Evolutionary conservation across 495 filamentous ascomycete species (phyloP), one percentile per base, ranked within the genome.

Genomic region (Aspergillus steynii): DNA sequence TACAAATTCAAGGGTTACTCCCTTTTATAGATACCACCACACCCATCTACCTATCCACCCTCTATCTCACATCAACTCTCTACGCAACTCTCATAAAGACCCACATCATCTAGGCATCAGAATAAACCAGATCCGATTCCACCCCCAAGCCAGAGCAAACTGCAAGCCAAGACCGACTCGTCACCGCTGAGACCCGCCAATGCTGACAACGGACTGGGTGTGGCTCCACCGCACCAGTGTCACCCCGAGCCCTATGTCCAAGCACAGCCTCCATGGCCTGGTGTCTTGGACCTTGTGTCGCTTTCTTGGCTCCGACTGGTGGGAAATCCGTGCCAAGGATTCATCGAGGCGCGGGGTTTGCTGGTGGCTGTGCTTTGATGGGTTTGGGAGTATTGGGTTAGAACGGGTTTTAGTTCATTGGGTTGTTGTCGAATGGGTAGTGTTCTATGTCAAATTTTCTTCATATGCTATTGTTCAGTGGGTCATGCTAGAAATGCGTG

Each of bases 131-230:
- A 27, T 37, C 4, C n/a, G 3, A 9, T 37, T n/a, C n/a, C 3
- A 25, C 37, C 42, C n/a, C 20, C 32, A 20, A 29, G 37, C 29
- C 6, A 47, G n/a, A 29, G 29, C 20, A 26, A 34, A 37, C 6
- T 31, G 26, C 50, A 46, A 46, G 58, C 59, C 59, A 61, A 61
- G 59, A 55, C 45, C 37, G 51, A 61, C 52, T 61, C 59, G 59
- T 61, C 59, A 55, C 50, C 52, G 10, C 50, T 20, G 26, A 31
- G 50, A 29, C 51, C 59, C 52, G 53, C 34, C 37, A 34, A 54
- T 55, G 58, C 51, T 60, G 58, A 60, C 58, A 54, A 15, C 37
- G 1, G 5, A 1, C 31, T 34, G 31, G 6, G 6, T 34, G 31
- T 34, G 31, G 31, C 31, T 34, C 20, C 20, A 20, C 20, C 20